Base-by-base conservation (phyloP, 2,329 filamentous ascomycete species). In the Phialemoniopsis sp. region DNA sequence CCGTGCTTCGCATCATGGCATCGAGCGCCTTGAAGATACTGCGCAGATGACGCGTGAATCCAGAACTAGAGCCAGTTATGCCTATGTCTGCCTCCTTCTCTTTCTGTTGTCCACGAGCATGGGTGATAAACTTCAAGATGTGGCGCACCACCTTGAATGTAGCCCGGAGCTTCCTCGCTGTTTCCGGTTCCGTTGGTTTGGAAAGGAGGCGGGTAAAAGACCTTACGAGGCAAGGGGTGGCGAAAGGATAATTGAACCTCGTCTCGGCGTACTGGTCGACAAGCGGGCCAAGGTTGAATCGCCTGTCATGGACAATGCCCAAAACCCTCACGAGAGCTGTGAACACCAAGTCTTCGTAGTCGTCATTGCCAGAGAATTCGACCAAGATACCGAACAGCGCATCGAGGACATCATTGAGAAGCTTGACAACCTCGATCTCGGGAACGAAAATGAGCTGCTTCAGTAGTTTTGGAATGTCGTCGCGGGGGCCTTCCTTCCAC, bases 401-500 rank as follows among this genome's bases (percentile, higher is more conserved):
- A 59, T 95, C 88, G 38, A 98, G 84, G 2, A 97, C 89, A 52
- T 95, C 86, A 46, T 79, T 85, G 8, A 97, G 69, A 32, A 97
- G 76, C 67, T 97, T 98, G 46, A 98, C 93, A 28, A 98, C 87
- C 63, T 98, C 94, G 40, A 97, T 95, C 58, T 98, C 93, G 0
- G 93, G 87, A 1, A 98, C 90, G 49, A 97, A 97, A 15, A 90
- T 82, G 36, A 97, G 78, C 49, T 90, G 83, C 56, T 86, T 85
- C 32, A 98, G 67, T 1, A 95, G 68, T 17, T 80, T 73, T 1
- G 87, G 72, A 2, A 97, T 72, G 29, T 90, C 81, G 19, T 82
- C 80, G 34, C 82, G 76, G 1, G 82, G 72, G 31, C 83, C 74
- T 12, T 91, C 85, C 54, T 81, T 88, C 93, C 93, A 97, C 51